Evolutionary conservation across 2,329 filamentous ascomycete species (phyloP).

Genomic region (Alternaria infectoria): DNA sequence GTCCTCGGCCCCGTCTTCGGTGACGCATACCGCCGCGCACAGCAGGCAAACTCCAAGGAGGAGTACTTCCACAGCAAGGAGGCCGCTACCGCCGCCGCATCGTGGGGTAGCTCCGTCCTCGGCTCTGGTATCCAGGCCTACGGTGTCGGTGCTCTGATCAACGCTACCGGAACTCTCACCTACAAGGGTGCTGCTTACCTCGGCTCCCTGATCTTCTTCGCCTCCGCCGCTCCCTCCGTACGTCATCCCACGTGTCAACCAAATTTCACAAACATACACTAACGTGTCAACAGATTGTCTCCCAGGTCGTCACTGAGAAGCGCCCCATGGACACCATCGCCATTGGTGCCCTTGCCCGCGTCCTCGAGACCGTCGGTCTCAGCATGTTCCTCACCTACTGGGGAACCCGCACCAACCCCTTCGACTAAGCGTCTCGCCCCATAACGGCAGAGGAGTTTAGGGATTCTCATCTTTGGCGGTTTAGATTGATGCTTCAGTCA

Average conservation of each 20-base stretch:
- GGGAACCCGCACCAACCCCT: slow-evolving; percentile 93
- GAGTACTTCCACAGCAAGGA: slow-evolving; percentile 96
- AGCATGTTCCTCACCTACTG: slow-evolving; percentile 95
- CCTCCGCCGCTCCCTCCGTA: slow-evolving; percentile 86
- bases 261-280: slow-evolving; percentile 14
- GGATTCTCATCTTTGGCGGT: slow-evolving; percentile 29
- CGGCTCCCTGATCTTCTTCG: slow-evolving; percentile 88
- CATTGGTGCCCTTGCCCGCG: slow-evolving; percentile 80
- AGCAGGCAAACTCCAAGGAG: slow-evolving; percentile 91
- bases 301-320: slow-evolving; percentile 88
- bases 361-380: slow-evolving; percentile 91
- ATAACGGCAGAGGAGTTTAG: slow-evolving; percentile 24
- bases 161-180: slow-evolving; percentile 90
- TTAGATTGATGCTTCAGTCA: slow-evolving; percentile 35
- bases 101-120: slow-evolving; percentile 88
- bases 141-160: slow-evolving; percentile 82
- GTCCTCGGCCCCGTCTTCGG: slow-evolving; percentile 90
- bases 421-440: slow-evolving; percentile 65
- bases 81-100: slow-evolving; percentile 82
- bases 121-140: slow-evolving; percentile 90
- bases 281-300: slow-evolving; percentile 69
- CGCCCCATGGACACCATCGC: slow-evolving; percentile 88
- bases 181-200: slow-evolving; percentile 98
- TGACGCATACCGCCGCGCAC: slow-evolving; percentile 90
- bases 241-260: slow-evolving; percentile 44